Conservation (phyloP, 177 flowering plant genomes). For the Vitis hybrid region DNA sequence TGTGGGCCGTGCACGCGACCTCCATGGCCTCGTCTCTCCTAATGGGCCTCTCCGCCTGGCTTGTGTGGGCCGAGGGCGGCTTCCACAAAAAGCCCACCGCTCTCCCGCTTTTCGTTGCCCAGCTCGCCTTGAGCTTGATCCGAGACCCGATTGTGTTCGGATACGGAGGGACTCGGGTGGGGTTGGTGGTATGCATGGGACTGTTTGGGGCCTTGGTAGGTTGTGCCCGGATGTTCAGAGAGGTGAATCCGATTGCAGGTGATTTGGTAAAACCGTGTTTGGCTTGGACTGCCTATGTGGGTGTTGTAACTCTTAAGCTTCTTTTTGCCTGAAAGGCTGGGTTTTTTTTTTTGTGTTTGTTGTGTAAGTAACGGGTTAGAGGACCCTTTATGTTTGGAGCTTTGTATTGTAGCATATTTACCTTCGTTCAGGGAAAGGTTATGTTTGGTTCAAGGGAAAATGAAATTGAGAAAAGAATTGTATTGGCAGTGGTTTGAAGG, state of each 20-base stretch:
- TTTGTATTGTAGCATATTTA: neutral
- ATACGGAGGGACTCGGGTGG: conserved; percentile 37
- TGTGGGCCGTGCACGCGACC: conserved; percentile 48
- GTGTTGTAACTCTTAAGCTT: conserved; percentile 47
- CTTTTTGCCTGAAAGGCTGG: conserved; percentile 22
- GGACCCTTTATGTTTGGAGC: too few relatives aligned
- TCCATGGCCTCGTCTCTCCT: conserved; percentile 38
- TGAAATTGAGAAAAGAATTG: too few relatives aligned
- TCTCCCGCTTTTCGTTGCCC: conserved; percentile 37
- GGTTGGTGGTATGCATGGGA: conserved; percentile 42
- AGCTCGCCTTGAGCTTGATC: conserved; percentile 38
- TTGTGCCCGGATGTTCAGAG: conserved; percentile 38
- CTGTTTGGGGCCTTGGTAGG: conserved; percentile 39
- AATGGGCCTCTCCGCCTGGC: conserved; percentile 76
- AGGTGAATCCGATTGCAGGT: conserved; percentile 61
- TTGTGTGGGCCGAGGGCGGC: conserved; percentile 90
- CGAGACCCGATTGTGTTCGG: conserved; percentile 64
- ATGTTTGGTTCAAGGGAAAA: too few relatives aligned
- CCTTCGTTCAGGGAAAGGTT: too few relatives aligned
- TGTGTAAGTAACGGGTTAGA: too few relatives aligned
- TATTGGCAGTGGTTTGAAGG: too few relatives aligned
- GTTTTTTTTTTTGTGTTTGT: neutral
- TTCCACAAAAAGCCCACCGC: conserved; percentile 54
- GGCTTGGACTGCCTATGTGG: conserved; percentile 50
- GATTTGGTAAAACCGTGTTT: conserved; percentile 68